A percentile compares a stretch with the other conserved stretches of the same genome.
These are phyloP conservation scores for Erythrobasidium hasegawianum DNA, from an alignment of 1,284 basidiomycete genomes.

Conservation along the genomic window DNA sequence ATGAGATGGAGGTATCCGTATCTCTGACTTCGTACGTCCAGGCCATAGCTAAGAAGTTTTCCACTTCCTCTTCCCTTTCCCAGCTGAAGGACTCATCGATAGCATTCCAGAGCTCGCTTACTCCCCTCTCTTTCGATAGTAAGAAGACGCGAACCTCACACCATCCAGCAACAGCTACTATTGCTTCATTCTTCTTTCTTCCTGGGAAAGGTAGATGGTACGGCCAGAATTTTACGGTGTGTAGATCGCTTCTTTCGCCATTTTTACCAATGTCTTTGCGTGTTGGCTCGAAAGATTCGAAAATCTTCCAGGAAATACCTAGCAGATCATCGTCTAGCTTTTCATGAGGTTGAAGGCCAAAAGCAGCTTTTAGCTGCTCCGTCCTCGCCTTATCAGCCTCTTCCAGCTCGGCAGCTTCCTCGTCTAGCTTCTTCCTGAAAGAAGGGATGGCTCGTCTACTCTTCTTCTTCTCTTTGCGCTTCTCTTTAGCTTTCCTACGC, in stretches of 20 bases:
- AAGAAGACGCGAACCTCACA: constrained; percentile 24
- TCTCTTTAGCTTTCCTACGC: constrained; percentile 3
- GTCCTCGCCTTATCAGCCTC: constrained; percentile 4
- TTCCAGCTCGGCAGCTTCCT: constrained; percentile 22
- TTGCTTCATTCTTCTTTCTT: constrained; percentile 16
- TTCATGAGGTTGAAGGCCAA: neutral
- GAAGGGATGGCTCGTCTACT: constrained; percentile 16
- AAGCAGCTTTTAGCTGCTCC: neutral
- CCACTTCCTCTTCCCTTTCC: constrained; percentile 8
- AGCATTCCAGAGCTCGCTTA: constrained; percentile 28
- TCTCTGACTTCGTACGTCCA: constrained; percentile 28
- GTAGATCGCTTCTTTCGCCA: constrained; percentile 11
- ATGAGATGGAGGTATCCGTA: neutral
- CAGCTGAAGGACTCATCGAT: constrained; percentile 26
- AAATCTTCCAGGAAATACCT: neutral
- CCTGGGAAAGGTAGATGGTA: constrained; percentile 31
- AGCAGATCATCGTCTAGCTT: neutral
- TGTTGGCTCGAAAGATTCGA: neutral
- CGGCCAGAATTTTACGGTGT: constrained; percentile 33
- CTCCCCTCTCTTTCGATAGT: constrained; percentile 11
- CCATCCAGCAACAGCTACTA: constrained; percentile 29
- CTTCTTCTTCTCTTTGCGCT: neutral
- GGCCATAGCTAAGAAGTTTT: constrained; percentile 13
- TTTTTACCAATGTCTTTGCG: neutral
- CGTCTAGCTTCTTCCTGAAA: constrained; percentile 11